phyloP scores from a whole-genome alignment of 1,284 basidiomycete genomes.

The Tilletiopsis washingtonensis region DNA sequence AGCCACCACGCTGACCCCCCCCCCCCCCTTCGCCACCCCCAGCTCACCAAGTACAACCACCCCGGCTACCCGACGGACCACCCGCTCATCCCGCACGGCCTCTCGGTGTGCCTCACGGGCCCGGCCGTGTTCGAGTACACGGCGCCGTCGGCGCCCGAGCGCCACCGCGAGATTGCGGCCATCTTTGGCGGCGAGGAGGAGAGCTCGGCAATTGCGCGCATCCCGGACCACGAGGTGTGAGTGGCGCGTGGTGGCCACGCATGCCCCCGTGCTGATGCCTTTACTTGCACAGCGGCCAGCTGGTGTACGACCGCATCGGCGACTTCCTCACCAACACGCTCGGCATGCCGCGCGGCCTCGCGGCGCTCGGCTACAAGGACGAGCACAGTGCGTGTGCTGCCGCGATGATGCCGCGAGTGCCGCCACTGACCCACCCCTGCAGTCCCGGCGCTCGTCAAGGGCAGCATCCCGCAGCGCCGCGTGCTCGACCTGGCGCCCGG shows the following conservation, averaged over 20 bases:
- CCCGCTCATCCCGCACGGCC: slow-evolving; percentile 77
- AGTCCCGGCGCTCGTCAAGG: slow-evolving; percentile 61
- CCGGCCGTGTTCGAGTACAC: slow-evolving; percentile 32
- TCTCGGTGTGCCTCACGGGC: slow-evolving; percentile 25
- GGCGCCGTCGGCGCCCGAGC: slow-evolving; percentile 62
- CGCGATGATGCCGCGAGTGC: not conserved
- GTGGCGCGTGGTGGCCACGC: no score
- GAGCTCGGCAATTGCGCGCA: slow-evolving; percentile 50
- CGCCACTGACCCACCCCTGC: not conserved
- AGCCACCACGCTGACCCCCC: no score
- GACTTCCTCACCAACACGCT: slow-evolving; percentile 72
- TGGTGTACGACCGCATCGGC: slow-evolving; percentile 82
- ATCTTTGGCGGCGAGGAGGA: slow-evolving; percentile 60
- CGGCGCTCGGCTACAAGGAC: slow-evolving; percentile 68
- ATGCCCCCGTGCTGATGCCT: no score
- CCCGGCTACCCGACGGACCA: slow-evolving; percentile 59
- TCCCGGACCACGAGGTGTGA: slow-evolving; percentile 74
- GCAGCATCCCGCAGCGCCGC: slow-evolving; percentile 75
- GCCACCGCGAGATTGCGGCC: slow-evolving; percentile 78
- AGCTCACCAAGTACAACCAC: slow-evolving; percentile 54
- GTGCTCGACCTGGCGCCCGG: slow-evolving; percentile 57
- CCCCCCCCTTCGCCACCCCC: no score
- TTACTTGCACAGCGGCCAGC: slow-evolving; percentile 69
- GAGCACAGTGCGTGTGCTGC: slow-evolving; percentile 18
- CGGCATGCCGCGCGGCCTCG: slow-evolving; percentile 78